Evolutionary conservation across 192 early-diverging fungal genomes (phyloP), one percentile per base, ranked within the genome.

Genomic region (Globomyces pollinis-pini): DNA sequence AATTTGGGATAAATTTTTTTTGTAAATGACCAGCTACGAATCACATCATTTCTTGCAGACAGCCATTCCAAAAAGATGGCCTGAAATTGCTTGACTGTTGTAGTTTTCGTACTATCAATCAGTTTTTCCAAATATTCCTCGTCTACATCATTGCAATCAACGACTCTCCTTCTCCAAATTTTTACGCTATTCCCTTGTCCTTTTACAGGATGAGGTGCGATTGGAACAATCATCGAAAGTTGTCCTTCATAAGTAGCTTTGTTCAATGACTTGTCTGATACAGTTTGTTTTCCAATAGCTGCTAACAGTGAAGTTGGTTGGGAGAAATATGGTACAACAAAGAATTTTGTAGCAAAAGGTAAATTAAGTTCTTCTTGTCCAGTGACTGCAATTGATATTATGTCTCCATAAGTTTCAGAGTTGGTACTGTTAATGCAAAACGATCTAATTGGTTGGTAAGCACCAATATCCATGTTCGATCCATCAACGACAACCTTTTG

Each of bases 401-500:
- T 31, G 33, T 54, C 38, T 16, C 52, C 52, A 54, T 54, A 26
- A 0, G 33, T n/a, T 3, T 5, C 9, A 24, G 52, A 54, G 33
- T 18, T 24, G 8, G 35, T 21, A 2, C 8, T 54, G 20, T 21
- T 23, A 21, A 54, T 21, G 11, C 5, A 54, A 34, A 26, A 54
- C 2, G 7, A 24, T 34, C 29, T 36, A n/a, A n/a, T 54, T 24
- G 29, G 29, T 36, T 54, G 29, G 20, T 26, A 21, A 24, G 29
- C 52, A 4, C 29, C 29, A 2, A 34, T 7, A 34, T 54, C 52
- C 29, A 26, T 24, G 33, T 36, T 54, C 23, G 52, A 20, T 7
- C 52, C 52, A 39, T 54, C 52, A 39, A 15, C 29, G 23, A 54
- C 29, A 7, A 6, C 6, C 29, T 54, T 54, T 39, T 54, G 29